Evolutionary conservation across 1,139 yeast species (phyloP), one percentile per base, ranked within the genome.

Genomic region (Suhomyces panamericanus): DNA sequence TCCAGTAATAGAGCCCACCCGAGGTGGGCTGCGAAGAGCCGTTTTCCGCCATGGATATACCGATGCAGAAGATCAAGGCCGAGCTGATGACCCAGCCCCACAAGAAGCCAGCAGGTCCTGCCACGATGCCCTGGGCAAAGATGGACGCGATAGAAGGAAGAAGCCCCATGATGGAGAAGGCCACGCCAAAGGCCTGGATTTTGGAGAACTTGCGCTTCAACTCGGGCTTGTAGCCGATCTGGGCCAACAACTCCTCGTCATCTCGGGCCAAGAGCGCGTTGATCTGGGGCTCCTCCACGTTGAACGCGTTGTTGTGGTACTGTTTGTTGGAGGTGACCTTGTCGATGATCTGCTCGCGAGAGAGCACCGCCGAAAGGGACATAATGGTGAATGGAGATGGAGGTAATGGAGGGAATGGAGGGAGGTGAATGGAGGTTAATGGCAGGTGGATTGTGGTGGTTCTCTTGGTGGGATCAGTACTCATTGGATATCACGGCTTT

Each of bases 71-170:
- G 48, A 85, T 78, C 49, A 83, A 82, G 42, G 73, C 52, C 16
- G 78, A 75, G 37, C 83, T 77, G 43, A 76, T 69, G 43, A 83
- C 71, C 87, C 89, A 85, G 42, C 89, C 87, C 87, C 89, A 85
- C 15, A 82, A 75, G 22, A 80, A 70, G 10, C 84, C 76, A 15
- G 76, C 80, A 3, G 81, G 77, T 2, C 83, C 83, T 27, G 80
- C 83, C 32, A 52, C 32, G 9, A 56, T 49, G 1, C 54, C 59
- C 27, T 49, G 51, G 20, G 58, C 55, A 16, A 61, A 41, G 15
- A 59, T 58, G 11, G 75, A 63, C 3, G 76, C 69, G 35, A 75
- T 73, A 32, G 77, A 71, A 6, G 81, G 80, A 17, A 76, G 62
- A 42, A 76, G 58, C 20, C 78, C 80, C 81, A 77, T 77, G 50